Evolutionary conservation across 495 filamentous ascomycete species (phyloP).

Genomic region (Trichocladium uniseriatum): DNA sequence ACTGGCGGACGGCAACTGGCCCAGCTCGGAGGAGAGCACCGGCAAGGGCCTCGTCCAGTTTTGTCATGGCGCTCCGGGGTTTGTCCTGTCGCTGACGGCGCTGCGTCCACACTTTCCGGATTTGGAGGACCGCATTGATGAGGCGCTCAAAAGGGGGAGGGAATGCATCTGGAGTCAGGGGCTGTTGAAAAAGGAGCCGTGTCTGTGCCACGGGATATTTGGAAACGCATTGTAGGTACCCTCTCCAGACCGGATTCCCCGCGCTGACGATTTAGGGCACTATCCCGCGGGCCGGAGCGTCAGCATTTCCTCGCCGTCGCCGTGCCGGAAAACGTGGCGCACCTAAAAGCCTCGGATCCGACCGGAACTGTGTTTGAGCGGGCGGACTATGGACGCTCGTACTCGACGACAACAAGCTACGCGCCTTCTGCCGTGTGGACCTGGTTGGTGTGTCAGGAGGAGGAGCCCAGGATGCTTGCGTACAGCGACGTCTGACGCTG

Average conservation of each 20-base stretch:
- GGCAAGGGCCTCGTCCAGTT: constrained; percentile 49
- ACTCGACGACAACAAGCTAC: constrained; percentile 24
- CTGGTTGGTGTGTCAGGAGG: constrained; percentile 18
- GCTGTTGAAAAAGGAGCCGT: constrained; percentile 52
- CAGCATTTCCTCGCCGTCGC: constrained; percentile 47
- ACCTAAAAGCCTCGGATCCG: constrained; percentile 35
- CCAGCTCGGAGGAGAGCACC: constrained; percentile 16
- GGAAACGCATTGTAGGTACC: constrained; percentile 46
- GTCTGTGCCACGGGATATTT: constrained; percentile 55
- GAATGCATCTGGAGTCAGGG: constrained; percentile 43
- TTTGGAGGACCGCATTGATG: constrained; percentile 38
- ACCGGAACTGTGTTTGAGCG: constrained; percentile 19
- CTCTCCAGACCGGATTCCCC: not conserved
- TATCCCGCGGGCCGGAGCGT: constrained; percentile 21
- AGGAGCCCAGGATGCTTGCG: constrained; percentile 14
- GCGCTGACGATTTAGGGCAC: constrained; percentile 15
- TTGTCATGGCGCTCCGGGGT: constrained; percentile 57
- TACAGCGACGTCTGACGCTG: constrained; percentile 24
- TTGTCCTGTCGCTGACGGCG: constrained; percentile 44
- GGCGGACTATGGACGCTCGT: constrained; percentile 23
- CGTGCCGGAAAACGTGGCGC: constrained; percentile 39
- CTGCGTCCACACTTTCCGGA: constrained; percentile 42
- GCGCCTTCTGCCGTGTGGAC: constrained; percentile 23
- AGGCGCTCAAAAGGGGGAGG: constrained; percentile 36
- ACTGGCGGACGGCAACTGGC: constrained; percentile 38